Conservation (phyloP, 108 stramenopile species). For the Hondaea fermentalgiana region DNA sequence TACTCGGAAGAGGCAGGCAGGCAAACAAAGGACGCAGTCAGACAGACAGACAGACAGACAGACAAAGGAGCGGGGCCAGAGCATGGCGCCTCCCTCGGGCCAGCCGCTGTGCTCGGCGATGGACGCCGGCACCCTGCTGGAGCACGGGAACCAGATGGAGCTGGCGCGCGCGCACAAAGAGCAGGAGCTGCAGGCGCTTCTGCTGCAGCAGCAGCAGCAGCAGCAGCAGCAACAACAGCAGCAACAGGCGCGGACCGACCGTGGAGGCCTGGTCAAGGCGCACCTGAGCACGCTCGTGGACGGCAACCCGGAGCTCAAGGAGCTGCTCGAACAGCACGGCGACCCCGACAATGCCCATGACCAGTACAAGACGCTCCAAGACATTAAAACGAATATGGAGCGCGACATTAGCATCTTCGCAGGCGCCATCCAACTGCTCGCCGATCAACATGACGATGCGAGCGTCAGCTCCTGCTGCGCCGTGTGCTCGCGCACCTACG, state of each 20-base stretch:
- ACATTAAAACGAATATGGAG: neutral
- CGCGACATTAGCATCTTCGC: constrained; percentile 17
- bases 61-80: neutral
- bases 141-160: neutral
- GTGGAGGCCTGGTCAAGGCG: neutral
- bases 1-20: neutral
- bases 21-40: neutral
- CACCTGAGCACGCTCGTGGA: neutral
- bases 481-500: neutral
- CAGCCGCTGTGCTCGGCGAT: neutral
- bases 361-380: neutral
- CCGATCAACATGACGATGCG: neutral
- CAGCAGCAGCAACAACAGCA: neutral
- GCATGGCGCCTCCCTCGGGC: neutral
- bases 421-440: neutral
- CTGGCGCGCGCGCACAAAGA: neutral
- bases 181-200: neutral
- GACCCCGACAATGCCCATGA: neutral
- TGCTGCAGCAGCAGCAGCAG: neutral
- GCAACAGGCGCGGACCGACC: neutral
- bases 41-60: neutral
- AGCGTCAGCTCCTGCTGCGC: neutral
- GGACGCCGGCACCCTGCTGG: neutral
- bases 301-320: neutral
- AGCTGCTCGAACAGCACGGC: constrained; percentile 4